phyloP scores from a whole-genome alignment of 1,284 basidiomycete genomes.

The Neotropicomus parvogracilis region DNA sequence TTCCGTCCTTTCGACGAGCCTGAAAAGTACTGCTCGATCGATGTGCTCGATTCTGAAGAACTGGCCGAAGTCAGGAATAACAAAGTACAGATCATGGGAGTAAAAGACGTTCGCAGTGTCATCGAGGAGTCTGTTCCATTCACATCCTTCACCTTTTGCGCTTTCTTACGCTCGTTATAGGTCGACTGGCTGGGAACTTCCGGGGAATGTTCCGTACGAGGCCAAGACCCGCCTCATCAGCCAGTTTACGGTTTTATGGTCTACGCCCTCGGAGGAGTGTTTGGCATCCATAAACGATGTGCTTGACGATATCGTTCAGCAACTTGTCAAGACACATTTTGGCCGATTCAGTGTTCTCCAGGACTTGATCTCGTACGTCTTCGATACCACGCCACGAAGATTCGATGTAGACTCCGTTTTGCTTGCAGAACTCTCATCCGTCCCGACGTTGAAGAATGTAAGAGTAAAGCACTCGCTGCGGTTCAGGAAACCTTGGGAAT shows the following conservation, averaged over 20 bases:
- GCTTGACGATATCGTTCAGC: conserved; percentile 19
- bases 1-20: conserved; percentile 35
- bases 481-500: conserved; percentile 25
- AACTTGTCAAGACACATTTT: conserved; percentile 33
- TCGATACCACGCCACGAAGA: neutral
- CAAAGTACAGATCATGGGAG: conserved; percentile 18
- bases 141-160: neutral
- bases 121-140: conserved; percentile 32
- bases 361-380: conserved; percentile 29
- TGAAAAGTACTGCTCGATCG: conserved; percentile 3
- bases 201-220: conserved; percentile 47
- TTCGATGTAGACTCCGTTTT: neutral
- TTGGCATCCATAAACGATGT: conserved; percentile 34
- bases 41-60: conserved; percentile 13
- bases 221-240: conserved; percentile 44
- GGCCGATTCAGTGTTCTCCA: conserved; percentile 32
- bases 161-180: conserved; percentile 28
- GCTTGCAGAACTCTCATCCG: conserved; percentile 21
- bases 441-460: conserved; percentile 24
- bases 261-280: conserved; percentile 38
- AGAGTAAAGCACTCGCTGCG: conserved; percentile 4
- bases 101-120: conserved; percentile 32
- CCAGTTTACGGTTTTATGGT: conserved; percentile 41
- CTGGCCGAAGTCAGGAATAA: neutral
- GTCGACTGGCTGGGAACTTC: conserved; percentile 50